phyloP scores from a whole-genome alignment of 73 alveolate genomes.

The Symbiodinium pilosum region DNA sequence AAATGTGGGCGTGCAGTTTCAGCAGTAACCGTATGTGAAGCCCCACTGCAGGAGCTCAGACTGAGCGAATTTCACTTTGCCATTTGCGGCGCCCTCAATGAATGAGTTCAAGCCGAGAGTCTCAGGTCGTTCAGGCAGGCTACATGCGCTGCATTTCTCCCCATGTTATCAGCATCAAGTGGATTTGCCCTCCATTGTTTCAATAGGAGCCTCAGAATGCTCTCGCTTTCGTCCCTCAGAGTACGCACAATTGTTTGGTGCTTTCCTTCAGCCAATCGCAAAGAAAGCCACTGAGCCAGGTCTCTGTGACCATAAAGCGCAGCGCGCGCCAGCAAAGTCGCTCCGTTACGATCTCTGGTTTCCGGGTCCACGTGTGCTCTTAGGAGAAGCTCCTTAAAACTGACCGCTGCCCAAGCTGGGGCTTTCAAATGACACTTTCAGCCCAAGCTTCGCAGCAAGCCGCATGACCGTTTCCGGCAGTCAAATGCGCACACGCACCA shows the following conservation, averaged over 20 bases:
- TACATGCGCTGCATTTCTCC: constrained; percentile 46
- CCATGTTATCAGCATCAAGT: constrained; percentile 26
- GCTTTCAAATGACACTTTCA: background rate
- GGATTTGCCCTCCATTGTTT: constrained; percentile 71
- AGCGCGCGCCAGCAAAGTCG: constrained; percentile 57
- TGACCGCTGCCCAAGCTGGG: no score
- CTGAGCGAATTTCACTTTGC: no score
- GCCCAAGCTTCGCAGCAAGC: constrained; percentile 6
- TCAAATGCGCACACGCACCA: constrained; percentile 30
- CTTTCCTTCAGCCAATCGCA: no score
- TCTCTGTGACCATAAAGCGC: constrained; percentile 49
- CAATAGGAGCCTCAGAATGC: constrained; percentile 22
- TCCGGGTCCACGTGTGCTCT: constrained; percentile 53
- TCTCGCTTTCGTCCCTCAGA: no score
- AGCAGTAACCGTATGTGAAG: no score
- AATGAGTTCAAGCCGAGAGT: background rate
- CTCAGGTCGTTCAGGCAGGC: constrained; percentile 32
- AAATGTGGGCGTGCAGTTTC: no score
- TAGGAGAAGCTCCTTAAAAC: constrained; percentile 21
- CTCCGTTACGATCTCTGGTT: constrained; percentile 55
- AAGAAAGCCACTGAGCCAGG: background rate
- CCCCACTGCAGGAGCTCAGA: no score
- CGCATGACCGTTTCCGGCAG: constrained; percentile 26
- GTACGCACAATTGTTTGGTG: no score
- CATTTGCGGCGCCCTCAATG: no score